A percentile compares a stretch with the other conserved stretches of the same genome.
These are phyloP conservation scores for Tetradesmus obliquus DNA, from an alignment of 139 green algal species.

Conservation along the genomic window DNA sequence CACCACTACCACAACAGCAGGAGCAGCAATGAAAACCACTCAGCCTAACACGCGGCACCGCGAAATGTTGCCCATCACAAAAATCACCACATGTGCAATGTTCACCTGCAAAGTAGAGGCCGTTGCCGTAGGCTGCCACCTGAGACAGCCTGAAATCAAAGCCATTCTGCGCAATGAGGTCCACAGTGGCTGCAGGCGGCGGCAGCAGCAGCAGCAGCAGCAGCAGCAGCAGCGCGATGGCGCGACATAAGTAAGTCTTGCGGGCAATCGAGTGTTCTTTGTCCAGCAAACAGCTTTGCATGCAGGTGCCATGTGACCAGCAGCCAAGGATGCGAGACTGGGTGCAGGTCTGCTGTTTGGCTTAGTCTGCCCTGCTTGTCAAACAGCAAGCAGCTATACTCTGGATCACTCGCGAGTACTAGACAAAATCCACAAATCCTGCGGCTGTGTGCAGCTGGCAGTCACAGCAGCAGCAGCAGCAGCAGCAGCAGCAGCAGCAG, in stretches of 20 bases:
- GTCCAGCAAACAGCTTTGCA: background rate
- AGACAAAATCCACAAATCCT: background rate
- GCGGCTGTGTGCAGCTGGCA: background rate
- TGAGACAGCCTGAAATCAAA: constrained; percentile 21
- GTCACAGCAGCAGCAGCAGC: too few relatives aligned
- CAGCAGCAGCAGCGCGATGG: background rate
- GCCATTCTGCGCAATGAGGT: background rate
- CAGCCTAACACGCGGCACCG: too few relatives aligned
- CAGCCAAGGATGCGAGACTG: background rate
- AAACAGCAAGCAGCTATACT: too few relatives aligned
- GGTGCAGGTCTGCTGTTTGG: background rate
- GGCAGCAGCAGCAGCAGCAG: background rate
- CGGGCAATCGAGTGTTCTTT: background rate
- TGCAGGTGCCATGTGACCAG: background rate
- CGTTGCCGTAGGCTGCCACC: constrained; percentile 20
- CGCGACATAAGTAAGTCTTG: background rate
- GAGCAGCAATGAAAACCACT: too few relatives aligned
- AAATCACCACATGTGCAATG: too few relatives aligned
- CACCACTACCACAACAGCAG: too few relatives aligned
- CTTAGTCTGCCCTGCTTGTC: too few relatives aligned
- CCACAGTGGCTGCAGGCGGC: background rate
- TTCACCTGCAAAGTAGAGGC: constrained; percentile 18
- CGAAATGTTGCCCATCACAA: too few relatives aligned
- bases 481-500: too few relatives aligned
- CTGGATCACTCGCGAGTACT: too few relatives aligned